phyloP scores from a whole-genome alignment of 2,329 filamentous ascomycete species.

The Magnaporthiopsis poae region DNA sequence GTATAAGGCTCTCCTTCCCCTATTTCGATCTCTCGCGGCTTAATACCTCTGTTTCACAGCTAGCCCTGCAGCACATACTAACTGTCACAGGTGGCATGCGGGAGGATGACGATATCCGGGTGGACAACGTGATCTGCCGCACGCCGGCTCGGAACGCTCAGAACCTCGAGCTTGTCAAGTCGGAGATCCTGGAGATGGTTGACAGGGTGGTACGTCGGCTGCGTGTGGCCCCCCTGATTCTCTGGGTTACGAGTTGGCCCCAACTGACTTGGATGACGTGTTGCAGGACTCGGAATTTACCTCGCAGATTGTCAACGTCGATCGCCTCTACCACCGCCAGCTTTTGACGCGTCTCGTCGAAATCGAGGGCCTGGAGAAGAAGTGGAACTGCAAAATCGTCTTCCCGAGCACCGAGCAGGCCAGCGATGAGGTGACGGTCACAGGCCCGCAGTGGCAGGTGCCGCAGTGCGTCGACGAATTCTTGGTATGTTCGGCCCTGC shows the following conservation, averaged over 20 bases:
- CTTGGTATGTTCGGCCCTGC: constrained; percentile 44
- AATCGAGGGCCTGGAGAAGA: constrained; percentile 92
- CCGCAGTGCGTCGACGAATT: constrained; percentile 94
- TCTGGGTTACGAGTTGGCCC: too few relatives aligned
- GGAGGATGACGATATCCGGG: constrained; percentile 95
- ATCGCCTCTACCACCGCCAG: constrained; percentile 89
- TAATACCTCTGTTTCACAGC: background rate
- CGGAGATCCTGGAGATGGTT: constrained; percentile 99
- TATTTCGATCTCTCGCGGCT: background rate
- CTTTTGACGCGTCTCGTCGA: constrained; percentile 78
- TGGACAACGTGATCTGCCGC: constrained; percentile 97
- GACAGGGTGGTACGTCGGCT: constrained; percentile 67
- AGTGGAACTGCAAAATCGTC: constrained; percentile 98
- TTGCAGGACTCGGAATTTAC: constrained; percentile 85
- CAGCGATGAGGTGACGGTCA: constrained; percentile 90
- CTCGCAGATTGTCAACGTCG: constrained; percentile 83
- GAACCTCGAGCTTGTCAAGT: constrained; percentile 92
- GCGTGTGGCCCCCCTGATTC: background rate
- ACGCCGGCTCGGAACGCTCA: constrained; percentile 94
- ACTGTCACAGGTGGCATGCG: constrained; percentile 57
- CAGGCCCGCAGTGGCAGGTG: constrained; percentile 95
- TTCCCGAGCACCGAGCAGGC: constrained; percentile 97
- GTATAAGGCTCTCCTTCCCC: constrained; percentile 3
- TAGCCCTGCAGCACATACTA: constrained; percentile 15
- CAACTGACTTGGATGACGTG: background rate